Percentiles rank a stretch among this genome's conserved stretches.
Conservation (phyloP, 768 basidiomycete species). For the Aureoboletus auriporus region DNA sequence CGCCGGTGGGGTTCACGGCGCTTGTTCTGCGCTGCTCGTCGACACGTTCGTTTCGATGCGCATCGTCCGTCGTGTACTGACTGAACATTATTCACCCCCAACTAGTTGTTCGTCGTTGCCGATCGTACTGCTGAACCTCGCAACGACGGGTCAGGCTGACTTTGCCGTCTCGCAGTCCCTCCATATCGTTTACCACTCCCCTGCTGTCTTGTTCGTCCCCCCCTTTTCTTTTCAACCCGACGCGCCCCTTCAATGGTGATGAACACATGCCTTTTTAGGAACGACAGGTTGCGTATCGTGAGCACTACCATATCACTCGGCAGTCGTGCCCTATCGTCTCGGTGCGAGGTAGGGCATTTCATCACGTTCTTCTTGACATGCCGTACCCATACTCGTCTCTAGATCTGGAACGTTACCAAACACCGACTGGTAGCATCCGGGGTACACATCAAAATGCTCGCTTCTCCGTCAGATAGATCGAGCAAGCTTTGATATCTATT, state of each 20-base stretch:
- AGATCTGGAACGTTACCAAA: slow-evolving; percentile 57
- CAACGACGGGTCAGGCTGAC: slow-evolving; percentile 26
- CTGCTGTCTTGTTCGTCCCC: slow-evolving; percentile 40
- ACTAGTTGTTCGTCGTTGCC: slow-evolving; percentile 50
- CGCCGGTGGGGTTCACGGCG: slow-evolving; percentile 47
- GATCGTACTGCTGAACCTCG: slow-evolving; percentile 31
- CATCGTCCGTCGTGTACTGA: neutral
- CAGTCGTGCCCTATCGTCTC: slow-evolving; percentile 41
- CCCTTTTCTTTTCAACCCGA: too few relatives aligned
- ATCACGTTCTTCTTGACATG: too few relatives aligned
- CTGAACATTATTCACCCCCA: neutral
- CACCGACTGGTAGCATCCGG: slow-evolving; percentile 53
- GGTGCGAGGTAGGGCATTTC: slow-evolving; percentile 41
- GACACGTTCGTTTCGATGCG: slow-evolving; percentile 39
- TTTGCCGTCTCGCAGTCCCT: slow-evolving; percentile 47
- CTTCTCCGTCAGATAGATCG: slow-evolving; percentile 26
- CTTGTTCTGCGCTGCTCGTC: slow-evolving; percentile 50
- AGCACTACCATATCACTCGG: slow-evolving; percentile 51
- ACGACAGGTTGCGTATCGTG: slow-evolving; percentile 48
- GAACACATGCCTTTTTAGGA: slow-evolving; percentile 25
- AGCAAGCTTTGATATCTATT: slow-evolving; percentile 17
- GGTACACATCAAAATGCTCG: slow-evolving; percentile 52
- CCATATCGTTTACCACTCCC: slow-evolving; percentile 53
- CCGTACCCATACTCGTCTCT: neutral
- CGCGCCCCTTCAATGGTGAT: too few relatives aligned